phyloP scores from a whole-genome alignment of 139 green algal genomes.

The Pseudopediastrum boryanum region DNA sequence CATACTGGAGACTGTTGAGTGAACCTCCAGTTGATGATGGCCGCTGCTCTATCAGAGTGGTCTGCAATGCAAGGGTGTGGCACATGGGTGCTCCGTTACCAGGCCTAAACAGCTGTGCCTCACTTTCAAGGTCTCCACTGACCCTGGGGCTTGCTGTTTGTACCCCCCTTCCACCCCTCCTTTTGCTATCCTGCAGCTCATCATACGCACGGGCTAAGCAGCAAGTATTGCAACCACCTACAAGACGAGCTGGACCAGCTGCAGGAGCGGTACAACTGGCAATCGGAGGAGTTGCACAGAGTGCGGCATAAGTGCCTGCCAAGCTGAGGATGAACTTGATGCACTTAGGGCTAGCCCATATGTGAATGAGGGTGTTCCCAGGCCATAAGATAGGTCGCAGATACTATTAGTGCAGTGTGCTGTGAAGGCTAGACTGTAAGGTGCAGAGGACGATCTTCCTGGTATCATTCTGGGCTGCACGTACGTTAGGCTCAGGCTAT shows the following conservation, averaged over 20 bases:
- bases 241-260: constrained; percentile 52
- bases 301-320: constrained; percentile 60
- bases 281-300: constrained; percentile 50
- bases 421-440: too few relatives aligned
- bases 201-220: background rate
- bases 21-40: background rate
- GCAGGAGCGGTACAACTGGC: constrained; percentile 44
- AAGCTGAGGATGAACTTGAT: constrained; percentile 1
- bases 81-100: background rate
- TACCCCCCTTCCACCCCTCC: background rate
- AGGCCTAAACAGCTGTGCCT: background rate
- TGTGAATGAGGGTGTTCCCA: too few relatives aligned
- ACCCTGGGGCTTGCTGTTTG: background rate
- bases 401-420: too few relatives aligned
- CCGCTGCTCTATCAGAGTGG: too few relatives aligned
- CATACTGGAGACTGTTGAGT: too few relatives aligned
- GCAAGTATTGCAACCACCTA: constrained; percentile 19
- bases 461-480: too few relatives aligned
- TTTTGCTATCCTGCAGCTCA: background rate
- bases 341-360: too few relatives aligned
- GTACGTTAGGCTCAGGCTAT: too few relatives aligned
- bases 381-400: too few relatives aligned
- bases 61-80: background rate
- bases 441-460: too few relatives aligned
- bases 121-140: background rate